Percentiles rank a stretch among this genome's conserved stretches.
Evolutionary conservation across 116 monocot species (phyloP).

Genomic region (Dioscorea cayenensis): DNA sequence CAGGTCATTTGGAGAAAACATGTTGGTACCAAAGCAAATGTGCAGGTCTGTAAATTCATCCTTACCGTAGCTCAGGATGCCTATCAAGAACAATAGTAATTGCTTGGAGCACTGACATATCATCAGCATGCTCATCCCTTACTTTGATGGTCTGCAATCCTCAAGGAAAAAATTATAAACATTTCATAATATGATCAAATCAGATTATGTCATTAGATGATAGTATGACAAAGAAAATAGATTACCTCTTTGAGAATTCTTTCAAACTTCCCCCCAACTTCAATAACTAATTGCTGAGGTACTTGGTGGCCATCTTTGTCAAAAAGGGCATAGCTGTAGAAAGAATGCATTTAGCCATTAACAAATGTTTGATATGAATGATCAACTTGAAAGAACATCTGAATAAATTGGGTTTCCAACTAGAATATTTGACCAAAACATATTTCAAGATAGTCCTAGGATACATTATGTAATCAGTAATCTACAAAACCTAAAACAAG

Average conservation of each 20-base stretch:
- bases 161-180: not conserved
- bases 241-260: slow-evolving; percentile 76
- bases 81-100: slow-evolving; percentile 68
- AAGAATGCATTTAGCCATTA: not conserved
- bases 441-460: no score
- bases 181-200: not conserved
- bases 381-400: no score
- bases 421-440: no score
- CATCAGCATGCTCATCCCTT: slow-evolving; percentile 45
- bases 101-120: slow-evolving; percentile 65
- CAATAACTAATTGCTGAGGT: slow-evolving; percentile 62
- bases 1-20: not conserved
- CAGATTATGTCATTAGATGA: not conserved
- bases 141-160: slow-evolving; percentile 55
- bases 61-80: slow-evolving; percentile 48
- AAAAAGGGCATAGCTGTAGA: slow-evolving; percentile 70
- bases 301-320: slow-evolving; percentile 70
- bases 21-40: not conserved
- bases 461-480: no score
- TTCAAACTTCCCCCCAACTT: slow-evolving; percentile 68
- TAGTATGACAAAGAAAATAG: not conserved
- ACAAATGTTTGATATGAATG: not conserved
- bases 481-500: no score
- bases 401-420: no score
- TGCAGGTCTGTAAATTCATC: not conserved